These are phyloP conservation scores for Coemansia sp. DNA, from an alignment of 192 early-diverging fungal species.

Conservation along the genomic window DNA sequence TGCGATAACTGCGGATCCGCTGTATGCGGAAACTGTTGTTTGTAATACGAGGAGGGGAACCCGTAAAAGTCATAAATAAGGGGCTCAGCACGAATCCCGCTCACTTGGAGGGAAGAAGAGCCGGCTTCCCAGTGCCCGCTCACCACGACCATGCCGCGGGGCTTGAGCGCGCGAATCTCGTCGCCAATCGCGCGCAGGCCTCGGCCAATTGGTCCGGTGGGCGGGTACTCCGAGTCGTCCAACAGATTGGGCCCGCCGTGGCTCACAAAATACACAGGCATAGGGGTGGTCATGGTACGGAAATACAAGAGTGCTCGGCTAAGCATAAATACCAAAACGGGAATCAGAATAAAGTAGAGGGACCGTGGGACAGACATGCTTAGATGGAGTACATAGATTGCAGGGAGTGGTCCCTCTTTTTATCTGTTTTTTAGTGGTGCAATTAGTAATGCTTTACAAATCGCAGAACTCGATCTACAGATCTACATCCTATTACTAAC, in stretches of 20 bases:
- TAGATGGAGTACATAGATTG: too few species aligned
- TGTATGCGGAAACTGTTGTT: conserved; percentile 59
- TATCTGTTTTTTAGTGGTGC: too few species aligned
- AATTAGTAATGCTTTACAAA: too few species aligned
- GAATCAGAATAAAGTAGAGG: too few species aligned
- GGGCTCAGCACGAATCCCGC: conserved; percentile 17
- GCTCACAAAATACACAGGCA: conserved; percentile 47
- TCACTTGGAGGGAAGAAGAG: conserved; percentile 46
- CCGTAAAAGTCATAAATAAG: conserved; percentile 70
- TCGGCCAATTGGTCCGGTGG: conserved; percentile 11
- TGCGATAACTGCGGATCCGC: conserved; percentile 57
- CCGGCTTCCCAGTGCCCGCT: conserved; percentile 69
- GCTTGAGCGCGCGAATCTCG: conserved; percentile 41
- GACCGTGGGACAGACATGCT: too few species aligned
- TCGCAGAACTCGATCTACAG: too few species aligned
- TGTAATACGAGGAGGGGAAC: conserved; percentile 62
- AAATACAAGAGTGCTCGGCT: not conserved
- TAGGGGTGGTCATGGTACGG: conserved; percentile 4
- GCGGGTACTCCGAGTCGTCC: conserved; percentile 29
- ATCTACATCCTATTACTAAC: too few species aligned
- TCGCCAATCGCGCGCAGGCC: conserved; percentile 48
- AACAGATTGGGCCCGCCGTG: conserved; percentile 49
- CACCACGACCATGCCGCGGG: conserved; percentile 62
- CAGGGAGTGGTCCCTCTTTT: too few species aligned
- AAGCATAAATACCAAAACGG: too few species aligned